Percentiles rank a stretch among this genome's conserved stretches.
Evolutionary conservation across 176 grass and related monocot genomes (phyloP).

Genomic region (Zoysia pacifica): DNA sequence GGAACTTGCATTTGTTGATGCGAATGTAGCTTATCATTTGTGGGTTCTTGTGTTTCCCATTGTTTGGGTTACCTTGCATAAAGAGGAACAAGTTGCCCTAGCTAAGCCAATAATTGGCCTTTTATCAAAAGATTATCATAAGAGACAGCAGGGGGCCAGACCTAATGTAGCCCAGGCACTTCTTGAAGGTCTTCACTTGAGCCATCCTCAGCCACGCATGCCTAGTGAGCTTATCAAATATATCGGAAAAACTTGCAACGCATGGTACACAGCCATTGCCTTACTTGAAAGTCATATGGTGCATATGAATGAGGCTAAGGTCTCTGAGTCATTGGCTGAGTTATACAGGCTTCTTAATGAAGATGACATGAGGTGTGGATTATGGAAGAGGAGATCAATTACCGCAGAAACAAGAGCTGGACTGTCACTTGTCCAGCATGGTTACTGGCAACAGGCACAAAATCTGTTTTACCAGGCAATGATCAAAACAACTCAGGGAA

Average conservation of each 20-base stretch:
- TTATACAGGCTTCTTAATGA: slow-evolving; percentile 95
- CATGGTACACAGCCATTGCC: slow-evolving; percentile 80
- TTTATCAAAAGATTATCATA: slow-evolving; percentile 97
- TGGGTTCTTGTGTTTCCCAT: slow-evolving; percentile 99
- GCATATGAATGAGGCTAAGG: slow-evolving; percentile 91
- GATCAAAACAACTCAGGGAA: slow-evolving; percentile 99
- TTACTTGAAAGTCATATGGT: slow-evolving; percentile 94
- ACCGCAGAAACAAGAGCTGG: slow-evolving; percentile 98
- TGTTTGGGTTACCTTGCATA: slow-evolving; percentile 97
- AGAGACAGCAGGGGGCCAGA: slow-evolving; percentile 89
- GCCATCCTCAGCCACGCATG: slow-evolving; percentile 97
- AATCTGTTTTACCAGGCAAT: slow-evolving; percentile 98
- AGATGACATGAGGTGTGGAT: slow-evolving; percentile 97
- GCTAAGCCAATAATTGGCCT: slow-evolving; percentile 96
- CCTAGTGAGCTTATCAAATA: slow-evolving; percentile 99
- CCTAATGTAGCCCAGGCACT: slow-evolving; percentile 97
- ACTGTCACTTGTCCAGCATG: slow-evolving; percentile 92
- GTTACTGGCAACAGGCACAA: slow-evolving; percentile 92
- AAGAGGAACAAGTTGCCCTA: slow-evolving; percentile 92
- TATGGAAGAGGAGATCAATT: slow-evolving; percentile 98
- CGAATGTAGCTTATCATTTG: slow-evolving; percentile 95
- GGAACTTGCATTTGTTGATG: slow-evolving; percentile 92
- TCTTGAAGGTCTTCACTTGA: slow-evolving; percentile 98
- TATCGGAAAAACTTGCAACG: slow-evolving; percentile 98
- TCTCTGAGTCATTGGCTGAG: slow-evolving; percentile 87